Evolutionary conservation across 441 rosid species (phyloP).

Genomic region (Daphne laureola): DNA sequence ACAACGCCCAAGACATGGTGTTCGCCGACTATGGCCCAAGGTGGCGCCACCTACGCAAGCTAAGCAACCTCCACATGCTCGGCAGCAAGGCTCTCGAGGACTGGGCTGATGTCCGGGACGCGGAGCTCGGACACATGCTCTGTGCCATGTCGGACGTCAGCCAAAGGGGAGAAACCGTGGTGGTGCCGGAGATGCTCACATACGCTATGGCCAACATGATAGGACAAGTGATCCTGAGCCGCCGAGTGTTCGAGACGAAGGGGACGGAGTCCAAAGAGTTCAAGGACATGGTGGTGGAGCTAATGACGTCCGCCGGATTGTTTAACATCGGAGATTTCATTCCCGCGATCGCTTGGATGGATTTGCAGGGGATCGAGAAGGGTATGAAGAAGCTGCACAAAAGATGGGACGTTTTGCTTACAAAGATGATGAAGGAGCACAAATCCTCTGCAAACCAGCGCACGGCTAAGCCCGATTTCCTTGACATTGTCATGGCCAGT

Average conservation of each 20-base stretch:
- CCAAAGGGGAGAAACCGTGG: conserved; percentile 24
- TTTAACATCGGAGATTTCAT: conserved; percentile 59
- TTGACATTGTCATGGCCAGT: conserved; percentile 38
- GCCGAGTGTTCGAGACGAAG: conserved; percentile 39
- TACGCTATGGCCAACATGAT: conserved; percentile 50
- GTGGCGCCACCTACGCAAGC: conserved; percentile 46
- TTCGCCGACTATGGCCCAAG: conserved; percentile 47
- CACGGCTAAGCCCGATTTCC: conserved; percentile 40
- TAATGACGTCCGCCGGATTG: conserved; percentile 48
- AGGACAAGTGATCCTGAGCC: conserved; percentile 43
- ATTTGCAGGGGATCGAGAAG: conserved; percentile 48
- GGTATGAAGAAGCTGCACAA: conserved; percentile 52
- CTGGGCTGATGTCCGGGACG: conserved; percentile 28
- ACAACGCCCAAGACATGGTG: conserved; percentile 45
- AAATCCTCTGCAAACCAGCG: conserved; percentile 24
- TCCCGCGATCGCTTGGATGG: conserved; percentile 64
- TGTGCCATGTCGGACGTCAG: conserved; percentile 36
- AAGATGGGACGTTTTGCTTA: conserved; percentile 35
- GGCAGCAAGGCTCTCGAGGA: conserved; percentile 53
- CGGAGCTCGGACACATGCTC: conserved; percentile 41
- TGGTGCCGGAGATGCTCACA: conserved; percentile 38
- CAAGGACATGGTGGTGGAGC: conserved; percentile 67
- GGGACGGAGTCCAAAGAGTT: conserved; percentile 48
- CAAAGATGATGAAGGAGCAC: conserved; percentile 45
- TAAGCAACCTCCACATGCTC: conserved; percentile 52